Evolutionary conservation across 768 basidiomycete species (phyloP).

Genomic region (Filobasidium floriforme): DNA sequence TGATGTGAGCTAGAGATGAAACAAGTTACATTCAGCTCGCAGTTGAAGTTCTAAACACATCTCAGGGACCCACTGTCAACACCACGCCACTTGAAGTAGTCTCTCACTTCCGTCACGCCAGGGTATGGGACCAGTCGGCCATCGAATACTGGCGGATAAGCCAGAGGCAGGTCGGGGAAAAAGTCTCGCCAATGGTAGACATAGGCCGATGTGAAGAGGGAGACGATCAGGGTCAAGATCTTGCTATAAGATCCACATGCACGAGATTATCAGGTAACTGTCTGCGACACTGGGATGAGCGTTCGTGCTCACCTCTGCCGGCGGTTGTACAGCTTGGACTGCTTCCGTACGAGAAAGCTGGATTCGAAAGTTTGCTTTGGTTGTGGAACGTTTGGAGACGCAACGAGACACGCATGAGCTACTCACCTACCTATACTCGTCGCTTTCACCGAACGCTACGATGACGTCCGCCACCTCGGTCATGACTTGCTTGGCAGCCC

Average conservation of each 20-base stretch:
- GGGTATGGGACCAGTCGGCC: constrained; percentile 81
- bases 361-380: neutral
- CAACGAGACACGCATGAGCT: neutral
- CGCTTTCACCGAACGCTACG: constrained; percentile 89
- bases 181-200: constrained; percentile 75
- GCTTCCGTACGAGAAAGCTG: constrained; percentile 78
- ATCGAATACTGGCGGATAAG: constrained; percentile 87
- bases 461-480: constrained; percentile 72
- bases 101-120: constrained; percentile 59
- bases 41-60: neutral
- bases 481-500: constrained; percentile 75
- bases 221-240: constrained; percentile 72
- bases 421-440: constrained; percentile 75
- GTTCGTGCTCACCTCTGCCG: constrained; percentile 50
- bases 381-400: neutral
- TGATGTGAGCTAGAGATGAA: constrained; percentile 70
- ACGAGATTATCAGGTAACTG: neutral
- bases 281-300: neutral
- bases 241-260: constrained; percentile 56
- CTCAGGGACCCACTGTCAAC: constrained; percentile 66
- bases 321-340: constrained; percentile 72
- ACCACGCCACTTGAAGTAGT: constrained; percentile 95
- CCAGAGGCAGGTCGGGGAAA: constrained; percentile 64
- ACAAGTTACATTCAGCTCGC: neutral
- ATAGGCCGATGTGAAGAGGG: constrained; percentile 83